Base-by-base conservation (phyloP, 208 protist genomes). In the Wallacemonas sp. region DNA sequence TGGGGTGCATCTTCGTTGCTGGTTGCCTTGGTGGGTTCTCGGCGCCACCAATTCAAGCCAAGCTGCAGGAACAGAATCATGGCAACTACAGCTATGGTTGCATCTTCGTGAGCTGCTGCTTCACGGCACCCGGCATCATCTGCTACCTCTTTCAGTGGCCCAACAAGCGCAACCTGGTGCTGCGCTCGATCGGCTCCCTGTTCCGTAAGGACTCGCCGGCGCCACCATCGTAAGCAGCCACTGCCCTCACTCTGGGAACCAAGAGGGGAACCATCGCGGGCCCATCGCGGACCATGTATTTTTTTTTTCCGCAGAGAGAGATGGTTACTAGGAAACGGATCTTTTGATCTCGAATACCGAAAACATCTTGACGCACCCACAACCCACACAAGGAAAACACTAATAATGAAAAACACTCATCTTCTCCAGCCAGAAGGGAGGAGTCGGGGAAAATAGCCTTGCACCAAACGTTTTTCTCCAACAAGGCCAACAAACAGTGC, bases 31-130 rank as follows among this genome's bases (percentile, higher is more conserved):
- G 88, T 24, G 88, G 88, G 51, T 91, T 94, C 61, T 86, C 75
- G 2, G 78, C 84, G 0, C 88, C 88, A 24, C 83, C 84, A 1
- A 87, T 93, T 36, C 80, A 91, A 51, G 87, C 87, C 26, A 69
- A 82, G 62, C 71, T 93, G 36, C 70, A 85, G 46, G 75, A 71
- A 24, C 67, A 61, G 30, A 47, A 90, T 66, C 59, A 93, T 42
- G 86, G 86, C 26, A 91, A 89, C 68, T 93, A 89, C 69, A 78
- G 81, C 2, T 87, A 84, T 56, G 82, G 82, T 38, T 93, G 82
- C 68, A 66, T 87, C n/a, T 81, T 93, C 39, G 90, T 89, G 74
- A 89, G 81, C 66, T 72, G 56, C 59, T 83, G 72, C 75, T 79
- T 89, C 66, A 80, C 80, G 3, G 31, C 77, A 9, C 81, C 87